Evolutionary conservation across 805 yeast species (phyloP), one percentile per base, ranked within the genome.

Genomic region (Ogataea henricii): DNA sequence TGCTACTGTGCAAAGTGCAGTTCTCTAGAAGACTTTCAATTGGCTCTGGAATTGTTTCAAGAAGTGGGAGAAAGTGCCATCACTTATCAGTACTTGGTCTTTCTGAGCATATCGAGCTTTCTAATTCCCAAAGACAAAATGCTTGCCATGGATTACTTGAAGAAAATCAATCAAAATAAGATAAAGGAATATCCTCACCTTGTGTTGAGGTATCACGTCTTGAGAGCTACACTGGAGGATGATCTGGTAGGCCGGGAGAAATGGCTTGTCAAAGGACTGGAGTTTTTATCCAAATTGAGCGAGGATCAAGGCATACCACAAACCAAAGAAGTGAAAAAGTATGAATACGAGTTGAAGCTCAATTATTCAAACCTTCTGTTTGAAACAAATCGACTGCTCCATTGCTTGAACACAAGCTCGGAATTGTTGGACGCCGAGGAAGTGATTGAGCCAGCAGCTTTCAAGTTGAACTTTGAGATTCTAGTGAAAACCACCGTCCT

Each of bases 131-230:
- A 36, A 9, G 47, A 51, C 17, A 29, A 36, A n/a, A 33, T 40
- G 6, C 35, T 36, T 1, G 42, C 52, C 7, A 17, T 40, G 6
- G 38, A 43, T 3, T 40, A 44, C 10, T 39, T 57, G 17, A 17
- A 23, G 4, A 50, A 54, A 33, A 49, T 55, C 1, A 57, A 55
- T 34, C 57, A 51, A 3, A 22, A 48, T 17, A 55, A 55, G 25
- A 37, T 57, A 4, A 34, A 37, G 12, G 20, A 36, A 6, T 40
- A 46, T 6, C 56, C 61, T 1, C 18, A 39, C 5, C 34, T 38
- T 9, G 37, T 43, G 2, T 34, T 51, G 3, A 40, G 45, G n/a
- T 55, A 51, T 29, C 42, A 55, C 35, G 16, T 55, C 5, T 40
- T 54, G 26, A 45, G 46, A 12, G 22, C 56, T 6, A 33, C 36